Conservation (phyloP, 805 yeast species). For the Saccharomycopsis amapae region DNA sequence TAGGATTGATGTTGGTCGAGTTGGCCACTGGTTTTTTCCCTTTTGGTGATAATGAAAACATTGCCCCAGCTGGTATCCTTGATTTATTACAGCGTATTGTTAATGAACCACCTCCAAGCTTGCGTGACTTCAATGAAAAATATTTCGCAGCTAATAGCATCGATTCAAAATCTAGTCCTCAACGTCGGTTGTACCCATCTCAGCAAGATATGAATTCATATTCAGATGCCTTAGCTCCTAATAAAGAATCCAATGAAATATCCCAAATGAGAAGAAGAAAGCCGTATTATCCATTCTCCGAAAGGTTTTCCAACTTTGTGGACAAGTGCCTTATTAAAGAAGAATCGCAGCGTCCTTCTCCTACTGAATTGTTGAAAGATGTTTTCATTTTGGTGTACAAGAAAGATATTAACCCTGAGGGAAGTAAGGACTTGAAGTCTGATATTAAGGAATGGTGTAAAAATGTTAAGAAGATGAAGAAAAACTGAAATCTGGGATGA, state of each 20-base stretch:
- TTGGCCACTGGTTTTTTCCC: constrained; percentile 82
- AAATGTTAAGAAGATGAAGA: constrained; percentile 26
- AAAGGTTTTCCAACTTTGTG: constrained; percentile 57
- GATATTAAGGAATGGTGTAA: constrained; percentile 39
- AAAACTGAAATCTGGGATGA: constrained; percentile 4
- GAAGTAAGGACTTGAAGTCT: constrained; percentile 24
- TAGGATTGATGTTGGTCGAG: constrained; percentile 86
- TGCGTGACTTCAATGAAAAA: constrained; percentile 35
- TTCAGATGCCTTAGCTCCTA: too few relatives aligned
- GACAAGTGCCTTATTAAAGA: constrained; percentile 69
- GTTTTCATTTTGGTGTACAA: constrained; percentile 30
- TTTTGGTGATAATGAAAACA: constrained; percentile 48
- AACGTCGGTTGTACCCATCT: constrained; percentile 16
- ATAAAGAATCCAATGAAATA: neutral
- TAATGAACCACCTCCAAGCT: constrained; percentile 81
- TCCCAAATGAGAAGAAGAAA: neutral
- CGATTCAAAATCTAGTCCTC: constrained; percentile 23
- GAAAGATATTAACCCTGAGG: constrained; percentile 25
- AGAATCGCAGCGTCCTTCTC: constrained; percentile 59
- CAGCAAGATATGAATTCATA: constrained; percentile 1
- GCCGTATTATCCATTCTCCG: constrained; percentile 32
- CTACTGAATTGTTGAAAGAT: constrained; percentile 53
- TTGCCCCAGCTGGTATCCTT: constrained; percentile 74
- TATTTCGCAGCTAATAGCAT: constrained; percentile 27
- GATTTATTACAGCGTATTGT: constrained; percentile 90